Percentiles rank a stretch among this genome's conserved stretches.
These are phyloP conservation scores for Juglanconis sp. DNA, from an alignment of 2,329 filamentous ascomycete species.

Conservation along the genomic window DNA sequence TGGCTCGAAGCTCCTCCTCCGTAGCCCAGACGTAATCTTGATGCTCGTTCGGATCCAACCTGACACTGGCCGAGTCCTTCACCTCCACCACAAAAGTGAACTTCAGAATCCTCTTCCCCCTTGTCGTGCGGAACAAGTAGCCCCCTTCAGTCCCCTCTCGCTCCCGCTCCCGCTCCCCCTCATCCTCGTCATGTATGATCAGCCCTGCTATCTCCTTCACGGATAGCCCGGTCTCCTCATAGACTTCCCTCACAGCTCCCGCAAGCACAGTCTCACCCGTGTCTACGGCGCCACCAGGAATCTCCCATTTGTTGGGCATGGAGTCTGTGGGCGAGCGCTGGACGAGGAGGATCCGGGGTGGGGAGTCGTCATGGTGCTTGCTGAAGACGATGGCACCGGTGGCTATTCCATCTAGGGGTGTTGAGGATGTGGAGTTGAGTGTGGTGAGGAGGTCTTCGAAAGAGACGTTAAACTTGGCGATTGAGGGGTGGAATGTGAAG, in stretches of 20 bases:
- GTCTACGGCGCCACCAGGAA: constrained; percentile 39
- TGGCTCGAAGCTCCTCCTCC: constrained; percentile 29
- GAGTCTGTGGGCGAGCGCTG: constrained; percentile 37
- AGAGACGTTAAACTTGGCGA: constrained; percentile 21
- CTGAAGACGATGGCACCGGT: constrained; percentile 30
- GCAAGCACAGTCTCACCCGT: constrained; percentile 35
- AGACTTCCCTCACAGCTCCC: constrained; percentile 36
- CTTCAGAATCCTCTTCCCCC: constrained; percentile 22
- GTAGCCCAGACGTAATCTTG: constrained; percentile 31
- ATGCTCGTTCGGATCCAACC: constrained; percentile 33
- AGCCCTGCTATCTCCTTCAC: constrained; percentile 24
- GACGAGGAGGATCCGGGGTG: constrained; percentile 33
- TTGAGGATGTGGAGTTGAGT: constrained; percentile 9
- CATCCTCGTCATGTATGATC: background rate
- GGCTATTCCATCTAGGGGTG: constrained; percentile 20
- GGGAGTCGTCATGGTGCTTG: constrained; percentile 3
- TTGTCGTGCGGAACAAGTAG: constrained; percentile 25
- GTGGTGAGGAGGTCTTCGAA: constrained; percentile 19
- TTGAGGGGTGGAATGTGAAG: constrained; percentile 23
- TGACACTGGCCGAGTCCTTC: constrained; percentile 18
- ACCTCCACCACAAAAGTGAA: constrained; percentile 28
- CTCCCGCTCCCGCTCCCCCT: constrained; percentile 8
- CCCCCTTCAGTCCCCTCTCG: constrained; percentile 6
- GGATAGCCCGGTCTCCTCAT: constrained; percentile 39
- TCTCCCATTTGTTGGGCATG: constrained; percentile 39